These are phyloP conservation scores for Penicillium sp. DNA, from an alignment of 2,329 filamentous ascomycete species.

Conservation along the genomic window DNA sequence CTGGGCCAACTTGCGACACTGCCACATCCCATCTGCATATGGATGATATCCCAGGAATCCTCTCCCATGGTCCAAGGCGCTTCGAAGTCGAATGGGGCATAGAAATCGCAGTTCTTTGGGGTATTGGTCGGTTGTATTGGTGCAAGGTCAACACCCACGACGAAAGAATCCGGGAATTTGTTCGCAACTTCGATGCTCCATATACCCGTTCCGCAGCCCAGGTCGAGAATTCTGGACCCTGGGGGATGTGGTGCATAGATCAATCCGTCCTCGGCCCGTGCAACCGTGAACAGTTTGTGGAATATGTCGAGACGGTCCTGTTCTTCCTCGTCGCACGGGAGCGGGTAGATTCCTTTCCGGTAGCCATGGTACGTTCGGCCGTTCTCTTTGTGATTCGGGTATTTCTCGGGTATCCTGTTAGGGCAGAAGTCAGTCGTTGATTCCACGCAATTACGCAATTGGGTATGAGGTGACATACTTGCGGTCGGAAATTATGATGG, in stretches of 20 bases:
- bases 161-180: constrained; percentile 58
- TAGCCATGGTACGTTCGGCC: constrained; percentile 68
- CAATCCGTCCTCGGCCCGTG: constrained; percentile 50
- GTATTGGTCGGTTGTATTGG: constrained; percentile 66
- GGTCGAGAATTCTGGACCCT: constrained; percentile 55
- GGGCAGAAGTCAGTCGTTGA: background rate
- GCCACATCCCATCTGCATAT: constrained; percentile 75
- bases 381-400: constrained; percentile 59
- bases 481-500: constrained; percentile 19
- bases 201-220: constrained; percentile 86
- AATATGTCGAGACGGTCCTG: constrained; percentile 77
- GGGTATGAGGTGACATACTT: constrained; percentile 13
- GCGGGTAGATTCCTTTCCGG: constrained; percentile 67
- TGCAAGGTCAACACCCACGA: constrained; percentile 60
- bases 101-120: constrained; percentile 65
- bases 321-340: constrained; percentile 75
- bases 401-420: constrained; percentile 34
- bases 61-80: constrained; percentile 67
- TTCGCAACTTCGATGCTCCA: constrained; percentile 87
- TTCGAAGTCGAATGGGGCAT: constrained; percentile 71
- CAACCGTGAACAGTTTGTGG: constrained; percentile 70
- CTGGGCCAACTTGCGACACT: constrained; percentile 72
- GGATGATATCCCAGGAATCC: constrained; percentile 76
- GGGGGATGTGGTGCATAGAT: constrained; percentile 41
- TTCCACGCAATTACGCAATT: background rate